Percentiles rank a stretch among this genome's conserved stretches.
Conservation (phyloP, 2,329 filamentous ascomycete species). For the Colletotrichum sp. region DNA sequence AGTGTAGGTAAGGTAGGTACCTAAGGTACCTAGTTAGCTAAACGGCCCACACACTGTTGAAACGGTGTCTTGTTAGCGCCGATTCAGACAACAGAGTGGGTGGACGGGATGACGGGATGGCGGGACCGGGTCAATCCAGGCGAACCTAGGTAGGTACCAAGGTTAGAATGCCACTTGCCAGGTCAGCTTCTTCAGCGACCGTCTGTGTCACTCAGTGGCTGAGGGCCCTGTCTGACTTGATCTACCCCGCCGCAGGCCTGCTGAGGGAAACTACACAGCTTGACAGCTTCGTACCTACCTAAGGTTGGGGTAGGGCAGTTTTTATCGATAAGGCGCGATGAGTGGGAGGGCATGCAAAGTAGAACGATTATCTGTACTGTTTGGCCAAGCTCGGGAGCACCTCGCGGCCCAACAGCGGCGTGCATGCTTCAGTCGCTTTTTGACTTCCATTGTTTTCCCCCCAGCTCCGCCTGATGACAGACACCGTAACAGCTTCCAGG, state of each 20-base stretch:
- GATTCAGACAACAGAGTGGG: neutral
- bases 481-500: neutral
- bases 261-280: neutral
- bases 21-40: neutral
- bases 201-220: neutral
- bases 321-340: neutral
- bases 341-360: neutral
- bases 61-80: neutral
- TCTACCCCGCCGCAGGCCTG: neutral
- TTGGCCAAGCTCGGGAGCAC: neutral
- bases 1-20: too few relatives aligned
- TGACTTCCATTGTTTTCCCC: neutral
- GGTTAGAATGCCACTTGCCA: neutral
- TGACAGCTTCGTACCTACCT: neutral
- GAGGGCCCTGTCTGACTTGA: neutral
- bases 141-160: neutral
- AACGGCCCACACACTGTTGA: neutral
- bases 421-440: neutral
- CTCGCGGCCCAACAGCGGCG: neutral
- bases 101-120: neutral
- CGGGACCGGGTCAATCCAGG: neutral
- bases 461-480: neutral
- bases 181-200: constrained; percentile 1
- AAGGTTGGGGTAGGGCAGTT: neutral
- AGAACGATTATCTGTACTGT: neutral